phyloP scores from a whole-genome alignment of 176 grass and related monocot genomes.

The Chrysopogon serrulatus region DNA sequence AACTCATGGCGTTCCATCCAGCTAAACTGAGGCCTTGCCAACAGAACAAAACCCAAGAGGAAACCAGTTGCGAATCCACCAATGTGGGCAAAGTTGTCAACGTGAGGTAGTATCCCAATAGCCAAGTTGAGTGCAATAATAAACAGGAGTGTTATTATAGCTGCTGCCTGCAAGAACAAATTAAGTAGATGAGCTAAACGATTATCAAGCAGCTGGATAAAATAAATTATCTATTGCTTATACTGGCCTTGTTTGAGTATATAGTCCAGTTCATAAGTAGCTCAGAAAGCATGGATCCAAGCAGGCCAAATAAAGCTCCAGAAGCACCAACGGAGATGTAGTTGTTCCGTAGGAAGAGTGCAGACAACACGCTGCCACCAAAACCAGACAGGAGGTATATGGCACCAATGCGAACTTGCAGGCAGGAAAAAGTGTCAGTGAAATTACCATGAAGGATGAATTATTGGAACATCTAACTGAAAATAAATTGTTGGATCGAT shows the following conservation, averaged over 20 bases:
- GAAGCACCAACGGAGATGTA: conserved; percentile 78
- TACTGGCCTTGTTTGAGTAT: conserved; percentile 84
- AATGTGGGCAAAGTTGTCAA: conserved; percentile 74
- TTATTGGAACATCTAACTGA: neutral
- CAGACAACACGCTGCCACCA: conserved; percentile 77
- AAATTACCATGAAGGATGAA: neutral
- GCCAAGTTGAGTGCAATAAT: conserved; percentile 80
- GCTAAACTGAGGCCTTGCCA: conserved; percentile 80
- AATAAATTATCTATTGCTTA: neutral
- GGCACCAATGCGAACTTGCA: conserved; percentile 75
- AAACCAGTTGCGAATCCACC: conserved; percentile 73
- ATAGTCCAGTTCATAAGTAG: conserved; percentile 96
- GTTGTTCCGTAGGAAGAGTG: conserved; percentile 64
- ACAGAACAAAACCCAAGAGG: conserved; percentile 78
- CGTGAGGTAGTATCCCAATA: conserved; percentile 76
- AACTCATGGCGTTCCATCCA: conserved; percentile 80
- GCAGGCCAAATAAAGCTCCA: conserved; percentile 90
- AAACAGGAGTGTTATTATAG: conserved; percentile 64
- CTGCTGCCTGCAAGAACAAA: conserved; percentile 55
- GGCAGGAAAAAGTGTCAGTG: conserved; percentile 15
- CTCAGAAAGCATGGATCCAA: conserved; percentile 98
- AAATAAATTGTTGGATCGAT: neutral
- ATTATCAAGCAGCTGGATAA: neutral
- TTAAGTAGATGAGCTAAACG: conserved; percentile 15
- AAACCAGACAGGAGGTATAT: conserved; percentile 86